Evolutionary conservation across 2,329 filamentous ascomycete genomes (phyloP).

Genomic region (Exserohilum rostratum): DNA sequence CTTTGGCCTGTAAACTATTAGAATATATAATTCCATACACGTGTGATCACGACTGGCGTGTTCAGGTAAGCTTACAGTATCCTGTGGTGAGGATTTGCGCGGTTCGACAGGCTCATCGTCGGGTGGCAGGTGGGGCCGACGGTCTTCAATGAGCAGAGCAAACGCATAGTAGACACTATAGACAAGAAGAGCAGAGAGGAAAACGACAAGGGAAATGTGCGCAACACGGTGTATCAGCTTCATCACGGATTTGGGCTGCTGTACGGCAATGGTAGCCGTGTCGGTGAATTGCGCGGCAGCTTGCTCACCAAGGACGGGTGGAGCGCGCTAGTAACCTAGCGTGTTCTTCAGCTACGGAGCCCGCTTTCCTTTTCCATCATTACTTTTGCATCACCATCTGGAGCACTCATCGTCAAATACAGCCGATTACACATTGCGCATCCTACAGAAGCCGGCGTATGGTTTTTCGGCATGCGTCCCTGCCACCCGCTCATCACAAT

Average conservation of each 20-base stretch:
- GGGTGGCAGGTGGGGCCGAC: not conserved
- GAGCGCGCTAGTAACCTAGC: slow-evolving; percentile 6
- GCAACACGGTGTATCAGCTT: slow-evolving; percentile 7
- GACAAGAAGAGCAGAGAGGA: slow-evolving; percentile 4
- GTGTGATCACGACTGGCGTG: not conserved
- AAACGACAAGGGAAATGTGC: slow-evolving; percentile 5
- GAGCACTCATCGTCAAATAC: not conserved
- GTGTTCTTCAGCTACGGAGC: not conserved
- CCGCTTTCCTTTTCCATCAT: not conserved
- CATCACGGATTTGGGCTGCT: not conserved
- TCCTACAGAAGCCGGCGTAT: no score
- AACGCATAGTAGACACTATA: slow-evolving; percentile 16
- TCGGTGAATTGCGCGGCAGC: not conserved
- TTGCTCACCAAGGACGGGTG: slow-evolving; percentile 1
- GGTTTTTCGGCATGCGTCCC: no score
- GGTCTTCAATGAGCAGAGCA: slow-evolving; percentile 2
- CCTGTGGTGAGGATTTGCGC: slow-evolving; percentile 15
- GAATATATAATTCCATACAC: not conserved
- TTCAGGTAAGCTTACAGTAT: slow-evolving; percentile 4
- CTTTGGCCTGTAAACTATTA: slow-evolving; percentile 15
- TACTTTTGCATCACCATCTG: not conserved
- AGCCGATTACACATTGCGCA: no score
- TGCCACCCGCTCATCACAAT: not conserved
- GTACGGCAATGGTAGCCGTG: not conserved
- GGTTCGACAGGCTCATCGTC: not conserved